Base-by-base conservation (phyloP, 106 monocot genomes). In the Dendrobium catenatum region DNA sequence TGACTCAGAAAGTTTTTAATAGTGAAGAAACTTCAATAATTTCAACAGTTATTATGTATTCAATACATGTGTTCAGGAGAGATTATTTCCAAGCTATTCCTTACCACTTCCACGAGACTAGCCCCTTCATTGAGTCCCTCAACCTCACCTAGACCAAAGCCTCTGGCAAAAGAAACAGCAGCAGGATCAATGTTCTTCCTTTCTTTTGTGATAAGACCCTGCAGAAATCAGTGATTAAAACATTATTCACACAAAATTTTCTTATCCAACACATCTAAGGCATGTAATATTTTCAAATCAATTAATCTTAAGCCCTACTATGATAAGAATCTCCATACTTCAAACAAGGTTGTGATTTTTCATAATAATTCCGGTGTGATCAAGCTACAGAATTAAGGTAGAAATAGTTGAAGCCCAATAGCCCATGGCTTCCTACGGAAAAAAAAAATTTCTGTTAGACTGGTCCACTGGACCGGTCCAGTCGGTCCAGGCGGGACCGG, bases 31-130 rank as follows among this genome's bases (percentile, higher is more conserved):
- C 5, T 42, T 42, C 18, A 73, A 44, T 41, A 74, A 74, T 42
- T 20, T 74, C 43, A 43, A 43, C 1, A 22, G 24, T 66, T 66
- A 20, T 43, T 15, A 43, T 42, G 18, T 51, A 47, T 49, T 27
- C 15, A 3, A 26, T 51, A 49, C 49, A 13, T 1, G 22, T 76
- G 13, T 2, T 0, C 42, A 2, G 7, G 19, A 74, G 33, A 74
- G 17, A 51, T 75, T 51, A 51, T 51, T 44, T 75, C n/a, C 47
- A 78, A 48, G 20, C 42, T 85, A 78, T 9, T 11, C 49, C 68
- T 68, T 92, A 93, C 99, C 88, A 99, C 99, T 95, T 99, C 95
- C 70, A 99, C 82, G 33, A 99, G 95, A 78, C 74, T 80, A 82
- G 99, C 88, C 29, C 99, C 99, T 80, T 99, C 99, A 18, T 55